These are phyloP conservation scores for Clitocybe nebularis DNA, from an alignment of 1,284 basidiomycete genomes.

Conservation along the genomic window DNA sequence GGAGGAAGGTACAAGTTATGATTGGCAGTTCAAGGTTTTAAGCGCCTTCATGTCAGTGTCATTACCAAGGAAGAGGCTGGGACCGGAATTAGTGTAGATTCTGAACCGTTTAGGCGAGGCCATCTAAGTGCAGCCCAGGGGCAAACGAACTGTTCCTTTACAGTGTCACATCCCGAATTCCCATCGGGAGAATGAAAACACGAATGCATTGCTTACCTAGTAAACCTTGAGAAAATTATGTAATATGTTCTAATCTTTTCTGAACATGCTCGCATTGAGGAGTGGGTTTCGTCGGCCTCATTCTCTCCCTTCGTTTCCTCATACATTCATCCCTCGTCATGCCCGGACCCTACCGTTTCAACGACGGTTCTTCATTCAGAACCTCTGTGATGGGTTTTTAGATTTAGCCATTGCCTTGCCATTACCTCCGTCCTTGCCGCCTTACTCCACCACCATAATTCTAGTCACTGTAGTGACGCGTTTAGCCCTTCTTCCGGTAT, in stretches of 20 bases:
- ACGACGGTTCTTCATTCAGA: conserved; percentile 29
- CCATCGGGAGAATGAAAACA: too few species aligned
- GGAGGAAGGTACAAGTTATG: too few species aligned
- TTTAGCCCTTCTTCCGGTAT: conserved; percentile 68
- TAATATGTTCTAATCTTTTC: not conserved
- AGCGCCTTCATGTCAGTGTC: too few species aligned
- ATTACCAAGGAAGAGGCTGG: too few species aligned
- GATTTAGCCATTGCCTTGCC: conserved; percentile 66
- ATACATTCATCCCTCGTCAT: conserved; percentile 7
- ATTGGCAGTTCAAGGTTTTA: too few species aligned
- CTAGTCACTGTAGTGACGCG: conserved; percentile 67
- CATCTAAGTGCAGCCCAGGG: too few species aligned
- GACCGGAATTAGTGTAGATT: too few species aligned
- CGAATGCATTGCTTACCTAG: too few species aligned
- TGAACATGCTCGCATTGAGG: conserved; percentile 33
- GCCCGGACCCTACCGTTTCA: conserved; percentile 7
- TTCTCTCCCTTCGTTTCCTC: conserved; percentile 12
- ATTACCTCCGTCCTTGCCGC: conserved; percentile 58
- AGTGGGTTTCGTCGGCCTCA: conserved; percentile 24
- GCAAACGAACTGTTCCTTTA: too few species aligned
- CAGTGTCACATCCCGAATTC: too few species aligned
- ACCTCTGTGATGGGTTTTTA: conserved; percentile 36
- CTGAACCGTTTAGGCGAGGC: too few species aligned
- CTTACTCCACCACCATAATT: conserved; percentile 78
- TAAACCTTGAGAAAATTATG: not conserved